These are phyloP conservation scores for Solanum chilense DNA, from an alignment of 257 asterid species.

Conservation along the genomic window DNA sequence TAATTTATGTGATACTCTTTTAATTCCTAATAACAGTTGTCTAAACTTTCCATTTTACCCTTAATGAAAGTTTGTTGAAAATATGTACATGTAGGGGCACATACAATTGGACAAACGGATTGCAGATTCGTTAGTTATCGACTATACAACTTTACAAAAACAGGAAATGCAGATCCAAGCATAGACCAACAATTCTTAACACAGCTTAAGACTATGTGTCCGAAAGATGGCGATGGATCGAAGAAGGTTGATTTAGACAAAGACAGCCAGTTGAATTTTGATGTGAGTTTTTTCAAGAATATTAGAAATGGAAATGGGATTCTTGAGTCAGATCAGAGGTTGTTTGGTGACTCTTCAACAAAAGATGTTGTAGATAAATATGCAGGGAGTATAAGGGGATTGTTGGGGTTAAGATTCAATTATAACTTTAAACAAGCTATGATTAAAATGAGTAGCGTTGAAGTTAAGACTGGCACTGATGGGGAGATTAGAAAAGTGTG, in stretches of 20 bases:
- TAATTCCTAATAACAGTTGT: neutral
- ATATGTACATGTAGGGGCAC: conserved; percentile 14
- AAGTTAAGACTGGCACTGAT: conserved; percentile 40
- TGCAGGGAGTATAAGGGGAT: conserved; percentile 46
- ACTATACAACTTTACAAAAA: conserved; percentile 55
- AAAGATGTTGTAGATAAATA: conserved; percentile 41
- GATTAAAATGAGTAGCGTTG: conserved; percentile 65
- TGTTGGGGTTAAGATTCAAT: conserved; percentile 47
- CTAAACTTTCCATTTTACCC: neutral
- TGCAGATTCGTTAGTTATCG: conserved; percentile 46
- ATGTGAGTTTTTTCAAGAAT: conserved; percentile 58
- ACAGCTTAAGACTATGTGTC: conserved; percentile 34
- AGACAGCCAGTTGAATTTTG: conserved; percentile 39
- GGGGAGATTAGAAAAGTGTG: conserved; percentile 61
- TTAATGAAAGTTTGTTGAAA: neutral
- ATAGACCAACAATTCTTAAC: conserved; percentile 35
- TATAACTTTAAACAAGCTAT: conserved; percentile 54
- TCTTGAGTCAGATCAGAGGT: conserved; percentile 76
- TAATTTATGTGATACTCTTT: neutral
- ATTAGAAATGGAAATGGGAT: conserved; percentile 48
- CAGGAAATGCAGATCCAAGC: conserved; percentile 66
- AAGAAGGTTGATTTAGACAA: conserved; percentile 42
- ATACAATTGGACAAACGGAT: conserved; percentile 53
- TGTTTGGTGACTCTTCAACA: conserved; percentile 42
- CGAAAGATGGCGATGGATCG: conserved; percentile 33